These are phyloP conservation scores for Globisporangium lucens DNA, from an alignment of 352 stramenopile genomes.

Conservation along the genomic window DNA sequence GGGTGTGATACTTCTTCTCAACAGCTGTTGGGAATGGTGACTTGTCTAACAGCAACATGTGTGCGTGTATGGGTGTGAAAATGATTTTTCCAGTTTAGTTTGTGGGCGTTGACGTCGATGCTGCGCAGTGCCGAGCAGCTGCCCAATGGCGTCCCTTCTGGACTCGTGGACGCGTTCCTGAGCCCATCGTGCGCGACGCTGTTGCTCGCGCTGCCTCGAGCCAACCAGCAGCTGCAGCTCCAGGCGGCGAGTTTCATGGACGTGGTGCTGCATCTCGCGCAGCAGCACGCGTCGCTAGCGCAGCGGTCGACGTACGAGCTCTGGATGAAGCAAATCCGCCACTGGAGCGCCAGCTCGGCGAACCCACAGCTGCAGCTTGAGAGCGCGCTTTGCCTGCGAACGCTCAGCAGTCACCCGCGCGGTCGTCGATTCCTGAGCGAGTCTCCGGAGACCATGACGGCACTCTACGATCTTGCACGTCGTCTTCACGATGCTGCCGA, in stretches of 20 bases:
- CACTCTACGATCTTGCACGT: conserved; percentile 48
- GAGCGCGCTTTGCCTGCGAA: conserved; percentile 49
- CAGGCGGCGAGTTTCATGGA: conserved; percentile 45
- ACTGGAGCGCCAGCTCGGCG: conserved; percentile 25
- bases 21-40: too few relatives aligned
- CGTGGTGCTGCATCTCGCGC: conserved; percentile 40
- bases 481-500: conserved; percentile 39
- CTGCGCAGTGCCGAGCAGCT: conserved; percentile 29
- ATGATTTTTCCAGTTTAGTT: conserved; percentile 22
- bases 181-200: conserved; percentile 31
- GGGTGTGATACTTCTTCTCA: too few relatives aligned
- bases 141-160: conserved; percentile 12
- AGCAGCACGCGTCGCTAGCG: conserved; percentile 31
- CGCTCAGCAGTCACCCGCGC: conserved; percentile 46
- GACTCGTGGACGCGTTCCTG: conserved; percentile 36
- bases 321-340: conserved; percentile 61
- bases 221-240: conserved; percentile 31
- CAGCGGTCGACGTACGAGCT: conserved; percentile 44
- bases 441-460: conserved; percentile 43
- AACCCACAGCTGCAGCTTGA: conserved; percentile 31
- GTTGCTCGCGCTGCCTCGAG: conserved; percentile 39
- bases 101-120: conserved; percentile 38
- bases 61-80: too few relatives aligned
- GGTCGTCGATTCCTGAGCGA: conserved; percentile 48
- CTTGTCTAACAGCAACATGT: too few relatives aligned